Evolutionary conservation across 1,139 yeast genomes (phyloP), one percentile per base, ranked within the genome.

Genomic region (Wickerhamomyces sp.): DNA sequence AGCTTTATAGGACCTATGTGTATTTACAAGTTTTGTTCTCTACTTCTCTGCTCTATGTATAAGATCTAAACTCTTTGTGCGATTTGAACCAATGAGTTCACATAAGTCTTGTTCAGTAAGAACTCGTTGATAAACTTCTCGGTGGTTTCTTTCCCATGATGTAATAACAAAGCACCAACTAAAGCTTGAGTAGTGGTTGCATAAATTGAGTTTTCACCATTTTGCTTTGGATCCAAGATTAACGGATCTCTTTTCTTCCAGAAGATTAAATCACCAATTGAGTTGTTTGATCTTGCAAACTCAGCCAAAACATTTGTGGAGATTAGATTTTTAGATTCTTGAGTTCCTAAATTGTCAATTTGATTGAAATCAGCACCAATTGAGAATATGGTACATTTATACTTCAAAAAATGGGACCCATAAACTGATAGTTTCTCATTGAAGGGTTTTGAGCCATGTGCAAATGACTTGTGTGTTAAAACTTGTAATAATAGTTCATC

Each of bases 381-480:
- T 26, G 52, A 65, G 65, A 37, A 66, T 65, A 54, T 66, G 63
- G 54, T 58, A 53, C 45, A 71, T 55, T 71, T 75, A 49, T 83
- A 69, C 58, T 84, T 81, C 54, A 88, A 68, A 56, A 85, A 71
- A 62, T 85, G 87, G 36, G 78, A 68, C n/a, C 98, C 98, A 66
- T 88, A 69, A 43, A 84, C 76, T 27, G 88, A 75, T 58, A 91
- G 72, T 64, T 85, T 86, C 62, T 89, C 96, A 66, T 91, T 91
- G 66, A 84, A 88, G 18, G 97, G 96, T 58, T 83, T 81, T 51
- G 78, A 73, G 14, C 96, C 97, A 66, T 88, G 94, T 9, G 95
- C 95, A 72, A 90, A 91, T 37, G 96, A 87, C 68, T 91, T 91
- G 68, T 91, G 97, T 11, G 97, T 90, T 58, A 90, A 69, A 34